These are phyloP conservation scores for Huntiella moniliformis DNA, from an alignment of 2,329 filamentous ascomycete species.

Conservation along the genomic window DNA sequence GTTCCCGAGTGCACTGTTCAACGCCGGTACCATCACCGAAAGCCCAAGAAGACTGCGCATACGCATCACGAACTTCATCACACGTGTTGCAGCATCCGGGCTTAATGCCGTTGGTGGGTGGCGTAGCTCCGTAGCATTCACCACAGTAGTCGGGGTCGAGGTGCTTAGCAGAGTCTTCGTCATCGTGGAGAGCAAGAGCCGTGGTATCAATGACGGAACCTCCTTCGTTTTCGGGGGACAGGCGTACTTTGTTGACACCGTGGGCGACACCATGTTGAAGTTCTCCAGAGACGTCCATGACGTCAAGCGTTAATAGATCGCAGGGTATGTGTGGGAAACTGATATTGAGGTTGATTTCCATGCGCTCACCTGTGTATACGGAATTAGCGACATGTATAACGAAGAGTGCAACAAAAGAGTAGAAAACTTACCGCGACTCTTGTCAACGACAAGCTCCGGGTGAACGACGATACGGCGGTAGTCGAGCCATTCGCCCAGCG, in stretches of 20 bases:
- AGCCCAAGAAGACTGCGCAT: slow-evolving; percentile 75
- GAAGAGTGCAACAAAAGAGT: background rate
- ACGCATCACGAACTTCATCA: slow-evolving; percentile 89
- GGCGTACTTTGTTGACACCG: slow-evolving; percentile 76
- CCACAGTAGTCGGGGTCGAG: slow-evolving; percentile 87
- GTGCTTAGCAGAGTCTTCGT: slow-evolving; percentile 51
- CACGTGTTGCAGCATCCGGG: slow-evolving; percentile 92
- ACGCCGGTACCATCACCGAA: slow-evolving; percentile 85
- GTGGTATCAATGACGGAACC: slow-evolving; percentile 55
- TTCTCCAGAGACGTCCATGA: slow-evolving; percentile 97
- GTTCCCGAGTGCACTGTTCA: slow-evolving; percentile 87
- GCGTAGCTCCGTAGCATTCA: slow-evolving; percentile 68
- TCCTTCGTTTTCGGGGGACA: slow-evolving; percentile 54
- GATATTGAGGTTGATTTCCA: slow-evolving; percentile 97
- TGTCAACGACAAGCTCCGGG: slow-evolving; percentile 89
- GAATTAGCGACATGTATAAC: background rate
- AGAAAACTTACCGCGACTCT: slow-evolving; percentile 56
- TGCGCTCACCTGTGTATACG: slow-evolving; percentile 57
- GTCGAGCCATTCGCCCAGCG: slow-evolving; percentile 91
- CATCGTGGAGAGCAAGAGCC: slow-evolving; percentile 26
- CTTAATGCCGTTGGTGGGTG: slow-evolving; percentile 55
- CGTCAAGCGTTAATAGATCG: slow-evolving; percentile 86
- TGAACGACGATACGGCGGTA: slow-evolving; percentile 73
- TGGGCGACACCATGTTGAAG: slow-evolving; percentile 88
- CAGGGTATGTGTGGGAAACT: slow-evolving; percentile 88